Percentiles rank a stretch among this genome's conserved stretches.
Evolutionary conservation across 345 rosid genomes (phyloP).

Genomic region (Hypericum androsaemum): DNA sequence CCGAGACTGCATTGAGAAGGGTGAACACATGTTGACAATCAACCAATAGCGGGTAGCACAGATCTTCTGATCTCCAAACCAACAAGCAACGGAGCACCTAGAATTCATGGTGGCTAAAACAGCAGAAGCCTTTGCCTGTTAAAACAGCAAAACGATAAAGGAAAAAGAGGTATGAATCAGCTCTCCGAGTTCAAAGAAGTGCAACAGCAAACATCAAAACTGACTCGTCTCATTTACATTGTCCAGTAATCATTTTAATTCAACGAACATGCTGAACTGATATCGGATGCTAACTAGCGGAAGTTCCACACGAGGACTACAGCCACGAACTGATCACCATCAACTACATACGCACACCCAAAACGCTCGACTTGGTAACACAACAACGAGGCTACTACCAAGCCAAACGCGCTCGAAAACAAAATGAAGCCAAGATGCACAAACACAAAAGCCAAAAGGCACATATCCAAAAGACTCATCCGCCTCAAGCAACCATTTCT

Average conservation of each 20-base stretch:
- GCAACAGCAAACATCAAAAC: neutral
- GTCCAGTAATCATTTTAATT: no score
- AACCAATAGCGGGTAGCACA: constrained; percentile 31
- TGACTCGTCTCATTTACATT: no score
- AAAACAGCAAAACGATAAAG: no score
- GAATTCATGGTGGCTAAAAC: constrained; percentile 26
- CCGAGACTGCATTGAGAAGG: constrained; percentile 24
- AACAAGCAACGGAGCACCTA: constrained; percentile 28
- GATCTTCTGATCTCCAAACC: constrained; percentile 35
- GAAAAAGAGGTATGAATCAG: constrained; percentile 2
- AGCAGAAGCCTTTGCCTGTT: constrained; percentile 29
- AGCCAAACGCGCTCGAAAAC: no score
- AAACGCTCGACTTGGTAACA: no score
- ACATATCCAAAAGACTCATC: constrained; percentile 16
- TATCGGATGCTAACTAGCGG: no score
- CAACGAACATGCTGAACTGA: no score
- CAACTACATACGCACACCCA: no score
- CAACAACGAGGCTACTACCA: no score
- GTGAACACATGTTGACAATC: constrained; percentile 30
- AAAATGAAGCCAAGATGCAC: constrained; percentile 1
- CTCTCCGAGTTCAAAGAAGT: neutral
- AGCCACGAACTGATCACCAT: no score
- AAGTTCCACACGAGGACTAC: no score
- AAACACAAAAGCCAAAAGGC: neutral
- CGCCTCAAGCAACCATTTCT: constrained; percentile 16